Base-by-base conservation (phyloP, 495 filamentous ascomycete genomes). In the Aspergillus saccharolyticus region DNA sequence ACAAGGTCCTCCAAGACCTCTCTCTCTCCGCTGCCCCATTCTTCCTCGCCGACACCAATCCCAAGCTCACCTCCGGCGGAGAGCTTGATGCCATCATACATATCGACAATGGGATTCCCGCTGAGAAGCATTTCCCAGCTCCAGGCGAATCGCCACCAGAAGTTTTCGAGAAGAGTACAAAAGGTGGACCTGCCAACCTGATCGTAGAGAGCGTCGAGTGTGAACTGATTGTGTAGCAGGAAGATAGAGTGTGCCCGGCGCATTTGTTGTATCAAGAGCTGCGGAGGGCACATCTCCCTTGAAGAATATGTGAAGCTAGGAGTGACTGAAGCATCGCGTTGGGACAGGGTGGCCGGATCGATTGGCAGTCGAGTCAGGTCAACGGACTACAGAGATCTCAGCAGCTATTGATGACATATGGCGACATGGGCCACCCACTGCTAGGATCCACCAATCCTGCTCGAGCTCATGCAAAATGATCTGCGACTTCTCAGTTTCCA, bases 391-490 rank as follows among this genome's bases (percentile, higher is more conserved):
- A 21, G 22, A 55, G 10, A 66, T 67, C 49, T 70, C 33, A 70
- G 64, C 54, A 44, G 53, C 47, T 44, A 25, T 21, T 24, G 46
- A 50, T 52, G 53, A 22, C 8, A 44, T 17, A 20, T 76, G 58
- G 70, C n/a, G 50, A 10, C 25, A 57, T 22, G 28, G 54, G 45
- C 15, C 30, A 66, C 71, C 52, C 63, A 96, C 92, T 56, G 91
- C 91, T 47, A 97, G 74, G 61, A 96, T 84, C 94, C 94, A 99
- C 94, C 94, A 99, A 47, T 89, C 86, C 58, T 87, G 80, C 68
- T 90, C 88, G 53, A 97, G 72, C 70, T 97, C 90, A 62, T 90
- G 81, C 15, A 96, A 74, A 43, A 97, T 79, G 20, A 96, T 87
- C 17, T 92, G 79, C 5, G 85, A 83, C 73, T 88, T 91, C 61